phyloP scores from a whole-genome alignment of 1,139 yeast species.

The Taphrina confusa region DNA sequence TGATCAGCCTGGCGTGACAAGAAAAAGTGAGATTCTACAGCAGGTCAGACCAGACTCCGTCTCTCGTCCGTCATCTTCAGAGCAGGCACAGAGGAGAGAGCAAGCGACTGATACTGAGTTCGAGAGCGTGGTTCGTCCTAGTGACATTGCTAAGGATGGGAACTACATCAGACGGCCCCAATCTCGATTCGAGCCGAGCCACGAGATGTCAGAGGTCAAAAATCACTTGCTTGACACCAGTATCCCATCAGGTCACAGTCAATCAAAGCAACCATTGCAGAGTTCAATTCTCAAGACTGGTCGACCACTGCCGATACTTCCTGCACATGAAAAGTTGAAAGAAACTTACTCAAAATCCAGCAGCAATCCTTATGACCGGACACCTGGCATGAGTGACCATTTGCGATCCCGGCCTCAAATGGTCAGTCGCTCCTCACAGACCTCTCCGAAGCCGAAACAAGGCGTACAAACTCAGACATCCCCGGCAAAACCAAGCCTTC shows the following conservation, averaged over 20 bases:
- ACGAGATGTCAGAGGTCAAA: too few relatives aligned
- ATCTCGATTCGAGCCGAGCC: too few relatives aligned
- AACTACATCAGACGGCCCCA: not conserved
- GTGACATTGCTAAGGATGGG: not conserved
- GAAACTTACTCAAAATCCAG: not conserved
- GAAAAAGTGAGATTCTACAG: too few relatives aligned
- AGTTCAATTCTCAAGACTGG: too few relatives aligned
- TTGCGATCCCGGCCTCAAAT: constrained; percentile 8
- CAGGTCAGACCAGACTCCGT: not conserved
- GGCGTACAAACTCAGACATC: constrained; percentile 27
- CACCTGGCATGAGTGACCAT: not conserved
- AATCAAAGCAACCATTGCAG: too few relatives aligned
- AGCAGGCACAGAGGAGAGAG: not conserved
- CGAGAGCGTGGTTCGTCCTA: not conserved
- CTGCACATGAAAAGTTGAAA: not conserved
- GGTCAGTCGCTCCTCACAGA: constrained; percentile 25
- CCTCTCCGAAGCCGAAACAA: constrained; percentile 21
- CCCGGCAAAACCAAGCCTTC: constrained; percentile 2
- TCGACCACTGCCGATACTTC: too few relatives aligned
- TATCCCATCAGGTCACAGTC: too few relatives aligned
- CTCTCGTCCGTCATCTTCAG: not conserved
- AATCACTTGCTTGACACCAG: too few relatives aligned
- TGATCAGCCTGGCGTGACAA: too few relatives aligned
- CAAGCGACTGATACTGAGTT: not conserved
- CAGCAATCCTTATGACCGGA: not conserved